A percentile compares a stretch with the other conserved stretches of the same genome.
phyloP scores from a whole-genome alignment of 179 eudicot species.

The Nepenthes alata region DNA sequence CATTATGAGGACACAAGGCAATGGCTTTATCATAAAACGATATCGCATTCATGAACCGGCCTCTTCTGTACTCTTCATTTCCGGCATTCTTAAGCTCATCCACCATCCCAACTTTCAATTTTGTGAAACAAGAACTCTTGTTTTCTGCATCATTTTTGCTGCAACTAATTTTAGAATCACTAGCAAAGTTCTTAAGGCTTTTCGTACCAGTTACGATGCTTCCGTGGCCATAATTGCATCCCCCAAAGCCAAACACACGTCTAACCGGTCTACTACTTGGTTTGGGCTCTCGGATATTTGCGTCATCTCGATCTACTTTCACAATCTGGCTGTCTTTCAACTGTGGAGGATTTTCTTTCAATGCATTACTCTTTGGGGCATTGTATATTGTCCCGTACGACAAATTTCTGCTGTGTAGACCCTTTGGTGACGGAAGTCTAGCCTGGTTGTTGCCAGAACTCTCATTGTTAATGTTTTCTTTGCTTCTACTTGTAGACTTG shows the following conservation, averaged over 20 bases:
- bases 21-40: conserved; percentile 30
- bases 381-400: conserved; percentile 16
- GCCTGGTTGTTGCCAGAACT: not conserved
- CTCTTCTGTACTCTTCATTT: conserved; percentile 38
- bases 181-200: conserved; percentile 2
- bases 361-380: conserved; percentile 5
- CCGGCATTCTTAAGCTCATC: conserved; percentile 53
- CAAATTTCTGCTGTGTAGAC: conserved; percentile 13
- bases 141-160: not conserved
- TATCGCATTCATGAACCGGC: conserved; percentile 22
- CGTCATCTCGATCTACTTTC: conserved; percentile 1
- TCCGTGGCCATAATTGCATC: conserved; percentile 19
- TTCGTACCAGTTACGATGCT: conserved; percentile 13
- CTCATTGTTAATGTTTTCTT: too few relatives aligned
- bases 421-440: conserved; percentile 10
- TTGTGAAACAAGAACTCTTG: not conserved
- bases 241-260: conserved; percentile 17
- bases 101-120: conserved; percentile 1
- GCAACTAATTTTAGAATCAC: not conserved
- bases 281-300: not conserved
- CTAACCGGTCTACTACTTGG: not conserved
- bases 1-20: conserved; percentile 26
- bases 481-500: too few relatives aligned
- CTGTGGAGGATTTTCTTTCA: not conserved
- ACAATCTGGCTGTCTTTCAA: not conserved